phyloP scores from a whole-genome alignment of 2,329 filamentous ascomycete species.

The Paecilomyces niveus region DNA sequence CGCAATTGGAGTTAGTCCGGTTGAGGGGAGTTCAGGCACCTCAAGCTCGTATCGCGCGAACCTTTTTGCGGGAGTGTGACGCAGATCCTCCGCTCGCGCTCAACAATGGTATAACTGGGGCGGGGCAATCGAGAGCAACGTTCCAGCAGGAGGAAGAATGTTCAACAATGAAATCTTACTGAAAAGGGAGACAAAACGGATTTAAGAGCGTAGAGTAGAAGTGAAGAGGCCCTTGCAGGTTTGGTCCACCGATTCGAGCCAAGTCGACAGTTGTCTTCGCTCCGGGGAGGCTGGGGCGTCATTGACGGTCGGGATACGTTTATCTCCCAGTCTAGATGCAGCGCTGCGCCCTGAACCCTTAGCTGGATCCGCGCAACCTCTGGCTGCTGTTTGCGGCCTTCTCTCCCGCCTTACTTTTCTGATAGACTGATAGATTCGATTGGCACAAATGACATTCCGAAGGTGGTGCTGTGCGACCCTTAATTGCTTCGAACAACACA shows the following conservation, averaged over 20 bases:
- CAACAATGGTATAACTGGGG: not conserved
- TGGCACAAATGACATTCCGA: too few relatives aligned
- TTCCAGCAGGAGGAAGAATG: not conserved
- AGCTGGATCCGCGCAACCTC: not conserved
- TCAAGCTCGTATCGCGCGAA: not conserved
- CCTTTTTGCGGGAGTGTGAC: not conserved
- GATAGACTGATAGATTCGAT: too few relatives aligned
- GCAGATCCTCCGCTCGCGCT: not conserved
- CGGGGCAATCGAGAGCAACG: not conserved
- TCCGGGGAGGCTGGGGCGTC: not conserved
- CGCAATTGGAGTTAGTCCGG: not conserved
- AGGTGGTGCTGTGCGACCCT: not conserved
- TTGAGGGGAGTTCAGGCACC: not conserved
- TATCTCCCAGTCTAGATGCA: not conserved
- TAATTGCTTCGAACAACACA: not conserved
- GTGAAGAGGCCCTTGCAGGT: not conserved
- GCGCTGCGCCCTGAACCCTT: not conserved
- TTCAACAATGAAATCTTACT: not conserved
- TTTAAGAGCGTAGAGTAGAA: not conserved
- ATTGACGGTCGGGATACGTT: not conserved
- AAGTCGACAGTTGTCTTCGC: not conserved
- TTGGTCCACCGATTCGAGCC: not conserved
- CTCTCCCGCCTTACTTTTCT: not conserved
- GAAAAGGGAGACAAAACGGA: not conserved
- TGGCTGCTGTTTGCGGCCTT: not conserved